Evolutionary conservation across 345 rosid genomes (phyloP).

Genomic region (Abelmoschus esculentus): DNA sequence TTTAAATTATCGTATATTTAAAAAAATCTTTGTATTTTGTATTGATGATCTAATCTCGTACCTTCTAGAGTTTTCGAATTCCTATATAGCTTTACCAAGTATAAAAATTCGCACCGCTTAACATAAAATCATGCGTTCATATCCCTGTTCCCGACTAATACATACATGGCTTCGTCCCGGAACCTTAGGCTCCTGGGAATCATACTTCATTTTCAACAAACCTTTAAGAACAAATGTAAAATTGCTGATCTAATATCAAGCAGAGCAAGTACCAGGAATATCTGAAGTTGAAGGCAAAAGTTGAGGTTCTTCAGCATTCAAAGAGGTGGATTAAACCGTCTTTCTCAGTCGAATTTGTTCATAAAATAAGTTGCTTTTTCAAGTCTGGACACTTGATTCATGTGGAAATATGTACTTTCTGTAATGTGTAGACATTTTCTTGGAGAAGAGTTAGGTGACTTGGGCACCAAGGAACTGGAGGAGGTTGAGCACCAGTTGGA

Average conservation of each 20-base stretch:
- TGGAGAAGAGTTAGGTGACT: conserved; percentile 40
- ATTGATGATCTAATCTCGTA: too few relatives aligned
- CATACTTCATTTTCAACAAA: background rate
- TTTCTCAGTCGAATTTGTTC: background rate
- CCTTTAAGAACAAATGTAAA: background rate
- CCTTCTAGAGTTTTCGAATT: too few relatives aligned
- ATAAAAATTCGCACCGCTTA: too few relatives aligned
- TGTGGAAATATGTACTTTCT: background rate
- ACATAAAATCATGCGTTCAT: too few relatives aligned
- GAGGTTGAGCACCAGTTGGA: conserved; percentile 45
- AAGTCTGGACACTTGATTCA: background rate
- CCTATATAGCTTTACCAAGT: too few relatives aligned
- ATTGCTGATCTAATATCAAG: background rate
- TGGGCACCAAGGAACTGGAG: conserved; percentile 33
- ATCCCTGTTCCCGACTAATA: too few relatives aligned
- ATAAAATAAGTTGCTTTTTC: background rate
- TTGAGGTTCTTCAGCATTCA: conserved; percentile 50
- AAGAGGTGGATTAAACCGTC: conserved; percentile 44
- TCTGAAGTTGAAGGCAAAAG: conserved; percentile 50
- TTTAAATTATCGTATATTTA: too few relatives aligned
- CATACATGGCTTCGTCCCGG: too few relatives aligned
- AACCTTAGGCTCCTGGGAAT: background rate
- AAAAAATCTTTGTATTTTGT: too few relatives aligned
- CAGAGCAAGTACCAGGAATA: conserved; percentile 64
- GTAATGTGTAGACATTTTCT: conserved; percentile 30